Base-by-base conservation (phyloP, 352 stramenopile species). In the Lagenidium giganteum region DNA sequence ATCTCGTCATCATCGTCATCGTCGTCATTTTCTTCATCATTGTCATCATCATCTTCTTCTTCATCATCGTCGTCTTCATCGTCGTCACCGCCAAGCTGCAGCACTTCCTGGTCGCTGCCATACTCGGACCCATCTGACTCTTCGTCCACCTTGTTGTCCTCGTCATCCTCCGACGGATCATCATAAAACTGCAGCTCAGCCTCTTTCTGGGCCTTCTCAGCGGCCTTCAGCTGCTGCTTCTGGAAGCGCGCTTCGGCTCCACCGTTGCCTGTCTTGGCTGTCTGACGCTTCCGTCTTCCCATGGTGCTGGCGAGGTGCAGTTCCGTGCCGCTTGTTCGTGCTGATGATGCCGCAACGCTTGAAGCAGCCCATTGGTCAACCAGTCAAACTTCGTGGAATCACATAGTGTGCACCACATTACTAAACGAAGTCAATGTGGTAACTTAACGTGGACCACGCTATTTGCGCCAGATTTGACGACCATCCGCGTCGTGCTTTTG, bases 141-240 rank as follows among this genome's bases (percentile, higher is more conserved):
- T 3, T 61, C 57, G 26, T 67, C 62, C n/a, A n/a, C n/a, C 31
- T 85, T 73, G 33, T 57, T 73, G 41, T 67, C 61, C 47, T 70
- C 66, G 23, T 93, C 77, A 50, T 85, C 67, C 29, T 86, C 77
- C 2, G 81, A 93, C 42, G 81, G 81, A 31, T 93, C 76, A 51
- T 91, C 81, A 41, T 76, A 87, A 64, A 93, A 91, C 49, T 74
- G 68, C n/a, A 93, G 61, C 66, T 93, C 78, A 29, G 72, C 72
- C 2, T 69, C 32, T 43, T 88, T 70, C 39, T 89, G 62, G 16
- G 51, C 71, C 20, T 64, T 55, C 58, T 86, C 54, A 7, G 75
- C 78, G 0, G 61, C 62, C 34, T 84, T 76, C 20, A 86, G 44
- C 44, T 84, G 61, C 50, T 78, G 53, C 48, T 87, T 81, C 35